A percentile compares a stretch with the other conserved stretches of the same genome.
phyloP scores from a whole-genome alignment of 306 rosid genomes.

The Quercus berberidifolia region DNA sequence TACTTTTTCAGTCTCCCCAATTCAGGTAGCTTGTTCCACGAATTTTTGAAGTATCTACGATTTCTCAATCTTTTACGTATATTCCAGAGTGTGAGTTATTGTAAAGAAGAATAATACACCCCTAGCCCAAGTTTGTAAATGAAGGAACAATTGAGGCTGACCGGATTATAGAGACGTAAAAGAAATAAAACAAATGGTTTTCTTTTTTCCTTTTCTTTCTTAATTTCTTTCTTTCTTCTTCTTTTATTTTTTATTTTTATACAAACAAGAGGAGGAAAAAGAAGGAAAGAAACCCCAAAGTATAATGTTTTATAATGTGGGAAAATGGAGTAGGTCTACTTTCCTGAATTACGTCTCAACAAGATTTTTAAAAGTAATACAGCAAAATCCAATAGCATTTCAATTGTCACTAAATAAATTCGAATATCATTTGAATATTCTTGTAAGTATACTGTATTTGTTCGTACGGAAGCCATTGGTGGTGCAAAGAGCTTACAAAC shows the following conservation, averaged over 20 bases:
- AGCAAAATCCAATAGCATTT: neutral
- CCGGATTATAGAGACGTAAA: neutral
- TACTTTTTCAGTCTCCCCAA: constrained; percentile 22
- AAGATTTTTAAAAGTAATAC: neutral
- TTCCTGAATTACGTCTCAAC: neutral
- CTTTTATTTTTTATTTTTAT: too few relatives aligned
- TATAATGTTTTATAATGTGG: neutral
- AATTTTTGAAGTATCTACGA: constrained; percentile 25
- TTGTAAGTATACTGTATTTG: neutral
- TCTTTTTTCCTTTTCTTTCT: neutral
- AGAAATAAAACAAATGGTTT: neutral
- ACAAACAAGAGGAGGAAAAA: too few relatives aligned
- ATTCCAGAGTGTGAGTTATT: constrained; percentile 17
- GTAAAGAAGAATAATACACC: constrained; percentile 22
- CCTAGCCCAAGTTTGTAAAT: constrained; percentile 33
- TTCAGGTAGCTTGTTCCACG: constrained; percentile 30
- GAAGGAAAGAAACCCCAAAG: too few relatives aligned
- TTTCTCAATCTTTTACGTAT: constrained; percentile 23
- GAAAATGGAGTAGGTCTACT: neutral
- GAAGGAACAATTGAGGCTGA: constrained; percentile 25
- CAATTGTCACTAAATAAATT: neutral
- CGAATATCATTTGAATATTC: neutral
- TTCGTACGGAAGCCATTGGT: neutral
- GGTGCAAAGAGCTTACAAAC: neutral
- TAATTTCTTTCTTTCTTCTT: too few relatives aligned